Evolutionary conservation across 1,284 basidiomycete species (phyloP).

Genomic region (Papiliotrema fonsecae): DNA sequence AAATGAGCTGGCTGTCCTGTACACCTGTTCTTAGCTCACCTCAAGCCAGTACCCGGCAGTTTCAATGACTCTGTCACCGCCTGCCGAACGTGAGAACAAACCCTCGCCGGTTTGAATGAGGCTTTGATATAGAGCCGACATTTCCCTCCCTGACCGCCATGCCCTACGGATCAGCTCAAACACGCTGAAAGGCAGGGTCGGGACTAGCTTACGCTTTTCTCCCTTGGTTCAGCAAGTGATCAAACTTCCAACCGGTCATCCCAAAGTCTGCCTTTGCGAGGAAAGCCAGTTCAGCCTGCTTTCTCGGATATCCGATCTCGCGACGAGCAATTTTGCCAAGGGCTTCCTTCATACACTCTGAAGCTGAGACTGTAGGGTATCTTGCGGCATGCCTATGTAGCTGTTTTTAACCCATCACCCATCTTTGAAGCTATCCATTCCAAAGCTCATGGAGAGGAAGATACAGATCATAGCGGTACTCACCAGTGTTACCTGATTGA

Average conservation of each 20-base stretch:
- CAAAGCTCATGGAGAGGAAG: too few relatives aligned
- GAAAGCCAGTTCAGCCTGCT: constrained; percentile 56
- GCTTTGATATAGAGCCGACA: constrained; percentile 18
- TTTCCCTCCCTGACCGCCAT: constrained; percentile 29
- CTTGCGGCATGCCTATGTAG: constrained; percentile 80
- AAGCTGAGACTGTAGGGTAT: constrained; percentile 61
- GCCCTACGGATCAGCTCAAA: constrained; percentile 21
- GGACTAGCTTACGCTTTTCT: constrained; percentile 58
- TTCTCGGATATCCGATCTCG: constrained; percentile 31
- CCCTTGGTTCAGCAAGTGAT: constrained; percentile 65
- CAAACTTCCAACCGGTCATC: constrained; percentile 52
- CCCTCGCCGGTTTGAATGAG: constrained; percentile 48
- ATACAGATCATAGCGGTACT: constrained; percentile 10
- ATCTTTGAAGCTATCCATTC: too few relatives aligned
- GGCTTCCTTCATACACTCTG: constrained; percentile 52
- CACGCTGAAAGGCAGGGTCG: neutral
- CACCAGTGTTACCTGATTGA: constrained; percentile 43
- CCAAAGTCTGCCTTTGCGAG: constrained; percentile 59
- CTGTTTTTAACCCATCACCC: constrained; percentile 46
- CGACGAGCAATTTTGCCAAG: constrained; percentile 46
- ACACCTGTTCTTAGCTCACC: constrained; percentile 55
- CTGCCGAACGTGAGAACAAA: constrained; percentile 65
- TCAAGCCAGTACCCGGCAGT: constrained; percentile 65
- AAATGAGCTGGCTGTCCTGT: constrained; percentile 29
- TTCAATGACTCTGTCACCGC: constrained; percentile 59